Base-by-base conservation (phyloP, 441 rosid genomes). In the Theobroma grandiflorum region DNA sequence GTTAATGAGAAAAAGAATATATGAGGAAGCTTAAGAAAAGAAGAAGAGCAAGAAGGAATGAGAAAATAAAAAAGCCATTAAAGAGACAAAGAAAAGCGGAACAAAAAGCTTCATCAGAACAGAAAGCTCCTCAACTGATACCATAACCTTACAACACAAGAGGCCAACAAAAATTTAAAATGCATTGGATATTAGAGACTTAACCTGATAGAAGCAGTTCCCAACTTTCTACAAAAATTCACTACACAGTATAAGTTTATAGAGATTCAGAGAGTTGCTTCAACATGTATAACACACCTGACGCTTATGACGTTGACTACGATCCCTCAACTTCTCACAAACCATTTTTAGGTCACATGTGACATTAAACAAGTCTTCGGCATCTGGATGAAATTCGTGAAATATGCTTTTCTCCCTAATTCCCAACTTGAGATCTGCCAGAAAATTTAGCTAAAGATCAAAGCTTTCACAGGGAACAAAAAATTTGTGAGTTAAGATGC, bases 331-430 rank as follows among this genome's bases (percentile, higher is more conserved):
- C 87, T 90, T 95, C 77, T 93, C 98, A 82, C 98, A 96, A 37
- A 96, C 99, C 83, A 96, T 82, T 78, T 95, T 96, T 84, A 96
- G 84, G 88, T 96, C 99, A 85, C 98, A 96, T 0, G 98, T 96
- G 78, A 96, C 99, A 79, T 96, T 95, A 81, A 96, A 96, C 86
- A 96, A 84, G 83, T 96, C 98, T 84, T 96, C 98, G 2, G 98
- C 98, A 91, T 95, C 99, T 0, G 97, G 97, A 86, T 96, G 99
- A 78, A 96, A 96, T 86, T 95, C 99, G 67, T 93, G 96, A 84
- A 96, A 96, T 80, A 96, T 90, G 86, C 93, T 92, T 87, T 90
- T 96, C 81, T 96, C 98, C 73, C 98, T 96, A 72, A 93, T 90
- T 73, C 98, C 98, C 91, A 96, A 81, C 87, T 96, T 96, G 89